Evolutionary conservation across 345 rosid species (phyloP), one percentile per base, ranked within the genome.

Genomic region (Gossypium sturtianum): DNA sequence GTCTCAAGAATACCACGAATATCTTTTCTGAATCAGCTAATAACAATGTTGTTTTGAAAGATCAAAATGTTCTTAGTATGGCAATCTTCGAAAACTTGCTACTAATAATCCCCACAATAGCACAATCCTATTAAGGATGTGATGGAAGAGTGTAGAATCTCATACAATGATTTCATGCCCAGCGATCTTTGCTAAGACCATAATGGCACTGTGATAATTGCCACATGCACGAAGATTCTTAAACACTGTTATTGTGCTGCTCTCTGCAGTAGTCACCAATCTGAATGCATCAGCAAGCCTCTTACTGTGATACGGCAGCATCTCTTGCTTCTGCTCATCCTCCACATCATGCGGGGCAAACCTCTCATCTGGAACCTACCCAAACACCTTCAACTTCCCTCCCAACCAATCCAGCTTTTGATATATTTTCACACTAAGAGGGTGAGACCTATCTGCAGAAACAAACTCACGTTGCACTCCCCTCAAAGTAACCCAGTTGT

Each of bases 171-270:
- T 62, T 69, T 62, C 76, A 0, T 90, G 79, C 8, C 16, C 56
- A 66, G 38, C 38, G 38, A 34, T 34, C 38, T 34, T 88, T 41
- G 90, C 67, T 71, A 84, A 75, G 15, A 78, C 77, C 60, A 83
- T 80, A 66, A 83, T 81, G n/a, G 86, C 80, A 12, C 69, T 73
- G 72, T 86, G 89, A 66, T 88, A 85, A 70, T 86, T 88, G 58
- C 86, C 92, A 74, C 97, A 88, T 9, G 87, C 89, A 6, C 94
- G 81, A 25, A 92, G 87, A 76, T 90, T 90, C 75, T 92, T 90
- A 88, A 92, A 87, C 67, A 90, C 90, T 27, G 87, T 89, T 69
- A 89, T 76, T 7, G 71, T 25, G 57, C 83, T 84, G 38, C 85
- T 88, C 78, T 84, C 87, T 63, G 75, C 70, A 7, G 83, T 82